phyloP scores from a whole-genome alignment of 202 grass and related monocot species.

The Alloteropsis angusta region DNA sequence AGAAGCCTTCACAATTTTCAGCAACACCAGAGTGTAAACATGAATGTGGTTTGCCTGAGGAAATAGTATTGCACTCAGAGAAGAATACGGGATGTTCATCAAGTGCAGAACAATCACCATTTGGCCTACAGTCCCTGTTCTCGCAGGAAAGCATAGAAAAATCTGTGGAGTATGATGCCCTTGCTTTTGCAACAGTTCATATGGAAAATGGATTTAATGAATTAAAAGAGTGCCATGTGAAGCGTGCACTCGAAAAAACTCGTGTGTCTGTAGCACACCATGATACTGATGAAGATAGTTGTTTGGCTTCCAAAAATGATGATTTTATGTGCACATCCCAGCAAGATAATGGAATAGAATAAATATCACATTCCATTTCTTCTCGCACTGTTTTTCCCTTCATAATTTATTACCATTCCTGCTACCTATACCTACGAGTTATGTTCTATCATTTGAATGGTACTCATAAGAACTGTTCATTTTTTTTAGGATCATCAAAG shows the following conservation, averaged over 20 bases:
- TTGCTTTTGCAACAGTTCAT: not conserved
- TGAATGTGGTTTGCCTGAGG: not conserved
- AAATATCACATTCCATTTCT: not conserved
- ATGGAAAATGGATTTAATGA: not conserved
- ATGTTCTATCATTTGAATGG: not conserved
- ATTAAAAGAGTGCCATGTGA: constrained; percentile 4
- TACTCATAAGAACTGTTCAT: not conserved
- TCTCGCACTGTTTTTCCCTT: not conserved
- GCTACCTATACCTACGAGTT: not conserved
- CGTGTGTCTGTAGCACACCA: not conserved
- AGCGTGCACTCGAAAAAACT: not conserved
- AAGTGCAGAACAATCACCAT: not conserved
- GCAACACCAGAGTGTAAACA: not conserved
- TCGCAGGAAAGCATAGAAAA: not conserved
- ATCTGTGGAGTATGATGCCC: not conserved
- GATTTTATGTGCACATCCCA: not conserved
- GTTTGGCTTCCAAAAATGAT: not conserved
- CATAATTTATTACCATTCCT: not conserved
- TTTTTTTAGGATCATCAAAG: not conserved
- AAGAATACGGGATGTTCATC: not conserved
- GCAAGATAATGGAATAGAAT: constrained; percentile 12
- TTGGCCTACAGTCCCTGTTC: not conserved
- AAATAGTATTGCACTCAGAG: not conserved
- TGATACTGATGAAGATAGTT: not conserved
- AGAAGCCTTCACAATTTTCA: constrained; percentile 10